Base-by-base conservation (phyloP, 768 basidiomycete species). In the Cyclocybe cylindracea region DNA sequence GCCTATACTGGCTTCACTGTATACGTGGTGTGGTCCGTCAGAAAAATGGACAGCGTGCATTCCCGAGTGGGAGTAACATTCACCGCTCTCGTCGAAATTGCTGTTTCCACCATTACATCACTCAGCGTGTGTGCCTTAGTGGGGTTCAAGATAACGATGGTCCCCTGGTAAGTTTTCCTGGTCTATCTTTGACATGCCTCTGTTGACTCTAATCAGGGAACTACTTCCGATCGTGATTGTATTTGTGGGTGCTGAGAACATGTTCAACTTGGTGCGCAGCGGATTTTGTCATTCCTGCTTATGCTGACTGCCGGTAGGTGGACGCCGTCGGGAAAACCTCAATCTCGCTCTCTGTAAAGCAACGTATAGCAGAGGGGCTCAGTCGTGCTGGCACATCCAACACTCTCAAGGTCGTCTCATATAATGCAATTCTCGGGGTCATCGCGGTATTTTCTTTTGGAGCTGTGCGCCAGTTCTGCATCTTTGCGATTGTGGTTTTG, bases 181-280 rank as follows among this genome's bases (percentile, higher is more conserved):
- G 48, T 36, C 39, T 41, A 34, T 44, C 39, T 37, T 18, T 44
- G 38, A 33, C 33, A 14, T 29, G 46, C 40, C 35, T 40, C 41
- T 49, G 46, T 43, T 33, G 13, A 24, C 24, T 24, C 36, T 44
- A 24, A 46, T 29, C 42, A 92, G 91, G 91, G 87, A 90, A 64
- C 71, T 96, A 38, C 76, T 99, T 46, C 95, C 95, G 1, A 89
- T 98, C 51, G 89, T 97, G 35, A 94, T 99, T 45, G 83, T 94
- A 6, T 95, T 98, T 58, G 89, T 96, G 10, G 96, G 96, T 2
- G 90, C 93, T 2, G 96, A 98, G 72, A 98, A 98, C 61, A 98
- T 98, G 95, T 91, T 94, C 66, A 89, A 87, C 61, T 75, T 99
- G 66, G 94, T 94, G 67, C 56, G 85, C 68, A 34, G 31, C 11